Evolutionary conservation across 139 green algal species (phyloP).

Genomic region (Micractinium sp.): DNA sequence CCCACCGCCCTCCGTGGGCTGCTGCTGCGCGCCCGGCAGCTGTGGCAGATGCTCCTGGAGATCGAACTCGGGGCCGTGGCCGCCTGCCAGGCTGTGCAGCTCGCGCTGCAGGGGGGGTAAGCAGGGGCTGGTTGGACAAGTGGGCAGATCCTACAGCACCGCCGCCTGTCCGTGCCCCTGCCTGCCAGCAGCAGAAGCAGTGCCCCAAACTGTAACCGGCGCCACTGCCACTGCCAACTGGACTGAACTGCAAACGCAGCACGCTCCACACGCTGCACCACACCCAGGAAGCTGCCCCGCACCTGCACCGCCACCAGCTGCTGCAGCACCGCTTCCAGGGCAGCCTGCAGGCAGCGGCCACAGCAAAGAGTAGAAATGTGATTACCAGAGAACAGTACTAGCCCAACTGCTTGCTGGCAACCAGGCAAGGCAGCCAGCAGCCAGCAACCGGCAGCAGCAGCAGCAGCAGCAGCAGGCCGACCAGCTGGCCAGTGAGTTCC

Average conservation of each 20-base stretch:
- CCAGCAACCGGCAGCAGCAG: background rate
- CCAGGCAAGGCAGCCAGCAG: background rate
- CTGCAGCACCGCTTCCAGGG: conserved; percentile 20
- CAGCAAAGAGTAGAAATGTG: background rate
- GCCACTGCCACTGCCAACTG: too few relatives aligned
- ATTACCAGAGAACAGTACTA: background rate
- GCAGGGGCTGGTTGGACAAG: background rate
- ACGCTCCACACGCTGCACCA: too few relatives aligned
- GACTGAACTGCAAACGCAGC: too few relatives aligned
- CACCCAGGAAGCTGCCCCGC: too few relatives aligned
- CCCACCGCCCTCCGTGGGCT: background rate
- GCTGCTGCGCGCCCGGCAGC: background rate
- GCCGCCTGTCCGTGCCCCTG: too few relatives aligned
- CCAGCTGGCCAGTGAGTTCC: background rate
- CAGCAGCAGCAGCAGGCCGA: background rate
- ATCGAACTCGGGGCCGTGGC: conserved; percentile 20
- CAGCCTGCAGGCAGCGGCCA: conserved; percentile 8
- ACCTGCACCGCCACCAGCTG: conserved; percentile 30
- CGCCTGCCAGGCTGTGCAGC: conserved; percentile 22
- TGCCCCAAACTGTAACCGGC: too few relatives aligned
- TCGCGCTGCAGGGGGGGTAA: background rate
- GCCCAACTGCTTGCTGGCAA: too few relatives aligned
- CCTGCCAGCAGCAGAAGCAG: background rate
- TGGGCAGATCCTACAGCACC: background rate
- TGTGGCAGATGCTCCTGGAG: conserved; percentile 11